These are phyloP conservation scores for Mimosa bimucronata DNA, from an alignment of 306 rosid species.

Conservation along the genomic window DNA sequence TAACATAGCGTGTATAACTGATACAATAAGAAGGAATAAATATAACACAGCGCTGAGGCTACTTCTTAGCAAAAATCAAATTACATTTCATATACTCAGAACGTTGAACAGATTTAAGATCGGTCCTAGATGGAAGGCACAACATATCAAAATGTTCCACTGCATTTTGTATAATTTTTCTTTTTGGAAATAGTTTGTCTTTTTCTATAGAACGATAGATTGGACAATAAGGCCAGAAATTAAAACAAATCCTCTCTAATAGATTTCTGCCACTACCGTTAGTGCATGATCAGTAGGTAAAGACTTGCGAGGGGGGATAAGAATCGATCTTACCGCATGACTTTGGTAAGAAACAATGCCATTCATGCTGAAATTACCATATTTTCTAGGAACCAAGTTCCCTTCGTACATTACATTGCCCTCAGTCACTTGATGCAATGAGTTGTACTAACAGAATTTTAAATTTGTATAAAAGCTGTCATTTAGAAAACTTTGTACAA, in stretches of 20 bases:
- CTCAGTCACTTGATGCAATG: neutral
- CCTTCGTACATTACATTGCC: neutral
- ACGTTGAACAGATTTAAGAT: conserved; percentile 1
- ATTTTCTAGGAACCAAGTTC: neutral
- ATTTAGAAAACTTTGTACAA: neutral
- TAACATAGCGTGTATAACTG: neutral
- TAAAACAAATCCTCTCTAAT: neutral
- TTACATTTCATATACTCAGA: neutral
- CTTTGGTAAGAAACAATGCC: neutral
- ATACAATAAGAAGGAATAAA: conserved; percentile 21
- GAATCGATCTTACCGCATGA: neutral
- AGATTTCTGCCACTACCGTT: neutral
- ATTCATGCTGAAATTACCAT: neutral
- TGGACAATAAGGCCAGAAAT: neutral
- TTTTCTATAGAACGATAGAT: neutral
- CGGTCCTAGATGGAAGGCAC: conserved; percentile 3
- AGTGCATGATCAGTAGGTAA: neutral
- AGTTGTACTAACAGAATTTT: neutral
- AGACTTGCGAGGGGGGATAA: neutral
- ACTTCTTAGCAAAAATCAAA: neutral
- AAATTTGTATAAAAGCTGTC: neutral
- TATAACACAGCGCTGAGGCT: conserved; percentile 11
- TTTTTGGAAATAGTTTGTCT: neutral
- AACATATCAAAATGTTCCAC: neutral
- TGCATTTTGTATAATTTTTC: neutral